phyloP scores from a whole-genome alignment of 2,329 filamentous ascomycete species.

The Cercospora sojina region DNA sequence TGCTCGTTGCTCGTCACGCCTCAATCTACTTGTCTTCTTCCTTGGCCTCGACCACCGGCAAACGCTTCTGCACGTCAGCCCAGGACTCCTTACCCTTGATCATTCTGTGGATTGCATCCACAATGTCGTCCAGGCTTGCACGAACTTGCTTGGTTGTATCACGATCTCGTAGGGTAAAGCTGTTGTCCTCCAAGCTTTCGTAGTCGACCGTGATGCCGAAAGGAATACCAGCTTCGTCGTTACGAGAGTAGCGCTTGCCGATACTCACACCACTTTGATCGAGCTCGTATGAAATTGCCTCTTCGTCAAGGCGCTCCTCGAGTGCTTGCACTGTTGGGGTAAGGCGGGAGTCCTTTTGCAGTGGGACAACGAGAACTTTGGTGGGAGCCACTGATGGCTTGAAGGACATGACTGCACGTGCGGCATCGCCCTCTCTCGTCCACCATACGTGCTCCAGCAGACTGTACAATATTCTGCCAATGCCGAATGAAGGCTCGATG shows the following conservation, averaged over 20 bases:
- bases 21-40: constrained; percentile 48
- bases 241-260: constrained; percentile 90
- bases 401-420: constrained; percentile 76
- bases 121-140: constrained; percentile 74
- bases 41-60: constrained; percentile 84
- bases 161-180: constrained; percentile 83
- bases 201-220: constrained; percentile 95
- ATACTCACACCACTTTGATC: constrained; percentile 91
- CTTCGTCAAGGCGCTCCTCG: constrained; percentile 70
- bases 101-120: constrained; percentile 67
- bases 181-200: constrained; percentile 84
- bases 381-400: constrained; percentile 80
- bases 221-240: constrained; percentile 93
- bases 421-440: constrained; percentile 80
- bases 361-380: constrained; percentile 87
- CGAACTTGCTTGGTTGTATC: constrained; percentile 91
- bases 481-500: constrained; percentile 93
- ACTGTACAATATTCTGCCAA: constrained; percentile 89
- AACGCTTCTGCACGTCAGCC: constrained; percentile 69
- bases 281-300: constrained; percentile 78
- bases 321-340: constrained; percentile 71
- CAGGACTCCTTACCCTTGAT: constrained; percentile 64
- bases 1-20: background rate
- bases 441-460: constrained; percentile 95
- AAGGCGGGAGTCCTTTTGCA: constrained; percentile 80